Evolutionary conservation across 495 filamentous ascomycete species (phyloP).

Genomic region (Gamarada debralockiae): DNA sequence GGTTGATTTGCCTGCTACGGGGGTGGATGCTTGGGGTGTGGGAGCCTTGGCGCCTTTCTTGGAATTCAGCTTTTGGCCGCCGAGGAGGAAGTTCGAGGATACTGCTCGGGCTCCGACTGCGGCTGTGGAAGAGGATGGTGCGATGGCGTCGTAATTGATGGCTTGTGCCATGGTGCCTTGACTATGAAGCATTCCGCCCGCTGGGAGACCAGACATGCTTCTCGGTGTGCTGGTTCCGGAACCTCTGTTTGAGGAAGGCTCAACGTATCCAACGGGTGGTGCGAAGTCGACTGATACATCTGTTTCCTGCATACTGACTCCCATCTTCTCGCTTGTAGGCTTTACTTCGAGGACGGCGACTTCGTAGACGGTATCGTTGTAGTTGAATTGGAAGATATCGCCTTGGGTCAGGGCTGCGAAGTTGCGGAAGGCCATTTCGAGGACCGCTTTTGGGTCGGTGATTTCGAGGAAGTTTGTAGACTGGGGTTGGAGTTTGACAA

Average conservation of each 20-base stretch:
- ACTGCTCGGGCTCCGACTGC: constrained; percentile 57
- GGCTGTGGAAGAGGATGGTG: constrained; percentile 65
- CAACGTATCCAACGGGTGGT: constrained; percentile 87
- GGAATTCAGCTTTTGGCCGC: constrained; percentile 69
- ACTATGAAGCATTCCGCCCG: constrained; percentile 69
- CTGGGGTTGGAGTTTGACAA: constrained; percentile 96
- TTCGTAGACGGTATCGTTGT: constrained; percentile 90
- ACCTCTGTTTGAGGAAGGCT: constrained; percentile 57
- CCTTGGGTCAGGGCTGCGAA: constrained; percentile 89
- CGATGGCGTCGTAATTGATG: constrained; percentile 95
- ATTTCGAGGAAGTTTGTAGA: constrained; percentile 90
- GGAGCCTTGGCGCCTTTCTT: constrained; percentile 78
- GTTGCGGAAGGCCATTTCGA: constrained; percentile 92
- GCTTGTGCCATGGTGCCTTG: constrained; percentile 94
- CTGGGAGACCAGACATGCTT: constrained; percentile 51
- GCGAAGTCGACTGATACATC: constrained; percentile 96
- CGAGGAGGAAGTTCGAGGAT: constrained; percentile 76
- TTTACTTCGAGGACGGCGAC: constrained; percentile 92
- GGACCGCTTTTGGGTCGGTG: constrained; percentile 94
- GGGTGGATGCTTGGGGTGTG: constrained; percentile 78
- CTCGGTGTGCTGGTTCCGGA: constrained; percentile 63
- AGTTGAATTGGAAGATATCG: constrained; percentile 90
- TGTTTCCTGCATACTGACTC: constrained; percentile 90
- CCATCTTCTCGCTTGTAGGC: constrained; percentile 68
- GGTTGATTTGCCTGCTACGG: constrained; percentile 64